These are phyloP conservation scores for Cyberlindnera samutprakarnensis DNA, from an alignment of 805 yeast genomes.

Conservation along the genomic window DNA sequence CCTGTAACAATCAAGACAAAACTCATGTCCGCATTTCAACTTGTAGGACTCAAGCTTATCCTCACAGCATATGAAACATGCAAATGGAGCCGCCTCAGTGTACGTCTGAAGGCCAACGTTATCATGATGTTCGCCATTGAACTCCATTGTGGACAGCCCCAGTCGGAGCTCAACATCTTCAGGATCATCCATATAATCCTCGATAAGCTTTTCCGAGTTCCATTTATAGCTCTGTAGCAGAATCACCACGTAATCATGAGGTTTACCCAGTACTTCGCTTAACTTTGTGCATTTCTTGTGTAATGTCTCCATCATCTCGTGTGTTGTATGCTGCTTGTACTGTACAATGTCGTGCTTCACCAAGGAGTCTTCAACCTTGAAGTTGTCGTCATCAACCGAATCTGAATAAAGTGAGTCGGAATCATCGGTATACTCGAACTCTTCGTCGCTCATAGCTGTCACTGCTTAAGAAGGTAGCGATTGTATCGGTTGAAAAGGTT, in stretches of 20 bases:
- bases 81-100: constrained; percentile 23
- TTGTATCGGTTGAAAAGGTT: no score
- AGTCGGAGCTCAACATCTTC: constrained; percentile 26
- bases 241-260: constrained; percentile 32
- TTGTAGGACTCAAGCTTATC: constrained; percentile 37
- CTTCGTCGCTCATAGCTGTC: no score
- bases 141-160: constrained; percentile 21
- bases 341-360: constrained; percentile 13
- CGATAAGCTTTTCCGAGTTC: constrained; percentile 53
- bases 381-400: constrained; percentile 17
- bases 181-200: constrained; percentile 42
- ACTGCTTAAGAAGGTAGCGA: no score
- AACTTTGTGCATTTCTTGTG: constrained; percentile 26
- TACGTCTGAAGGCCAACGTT: no score
- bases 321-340: constrained; percentile 22
- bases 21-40: constrained; percentile 63
- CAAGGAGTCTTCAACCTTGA: constrained; percentile 8
- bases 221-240: constrained; percentile 44
- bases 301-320: constrained; percentile 17
- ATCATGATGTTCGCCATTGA: not conserved
- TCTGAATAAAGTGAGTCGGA: no score
- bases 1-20: constrained; percentile 62
- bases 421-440: no score
- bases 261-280: constrained; percentile 29
- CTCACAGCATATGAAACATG: constrained; percentile 73